Conservation (phyloP, 495 filamentous ascomycete species). For the Penicillium diatomitis region DNA sequence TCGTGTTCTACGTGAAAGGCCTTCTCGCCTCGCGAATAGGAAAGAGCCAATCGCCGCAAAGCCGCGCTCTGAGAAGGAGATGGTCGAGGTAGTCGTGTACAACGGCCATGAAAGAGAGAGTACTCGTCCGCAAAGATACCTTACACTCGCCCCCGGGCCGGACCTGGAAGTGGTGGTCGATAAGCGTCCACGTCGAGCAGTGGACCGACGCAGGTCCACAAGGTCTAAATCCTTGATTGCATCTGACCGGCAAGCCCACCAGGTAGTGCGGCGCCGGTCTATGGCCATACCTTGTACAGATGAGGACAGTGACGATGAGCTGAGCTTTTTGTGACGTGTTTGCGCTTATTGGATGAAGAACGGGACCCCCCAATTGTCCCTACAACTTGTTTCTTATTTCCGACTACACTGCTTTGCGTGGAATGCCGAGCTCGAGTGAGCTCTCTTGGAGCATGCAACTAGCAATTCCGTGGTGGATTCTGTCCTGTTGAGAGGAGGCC, state of each 20-base stretch:
- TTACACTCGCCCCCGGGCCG: background rate
- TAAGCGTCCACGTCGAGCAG: conserved; percentile 13
- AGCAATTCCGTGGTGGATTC: no score
- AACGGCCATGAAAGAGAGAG: conserved; percentile 12
- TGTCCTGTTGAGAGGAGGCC: no score
- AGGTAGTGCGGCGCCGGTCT: background rate
- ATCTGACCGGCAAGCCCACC: background rate
- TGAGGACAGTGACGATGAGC: conserved; percentile 36
- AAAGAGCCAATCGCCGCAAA: background rate
- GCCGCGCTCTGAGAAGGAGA: conserved; percentile 1
- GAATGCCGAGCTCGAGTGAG: no score
- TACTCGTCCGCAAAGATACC: background rate
- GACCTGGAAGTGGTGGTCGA: background rate
- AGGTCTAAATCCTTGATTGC: conserved; percentile 3
- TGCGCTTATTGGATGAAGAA: no score
- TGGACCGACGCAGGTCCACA: conserved; percentile 12
- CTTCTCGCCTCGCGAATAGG: conserved; percentile 3
- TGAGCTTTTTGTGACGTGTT: conserved; percentile 29
- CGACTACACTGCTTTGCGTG: no score
- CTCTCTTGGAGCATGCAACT: no score
- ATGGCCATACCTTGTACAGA: conserved; percentile 23
- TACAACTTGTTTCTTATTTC: no score
- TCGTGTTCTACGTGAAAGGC: conserved; percentile 12
- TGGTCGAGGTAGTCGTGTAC: conserved; percentile 32
- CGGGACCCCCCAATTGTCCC: no score